Base-by-base conservation (phyloP, 1,284 basidiomycete species). In the Naganishia cerealis region DNA sequence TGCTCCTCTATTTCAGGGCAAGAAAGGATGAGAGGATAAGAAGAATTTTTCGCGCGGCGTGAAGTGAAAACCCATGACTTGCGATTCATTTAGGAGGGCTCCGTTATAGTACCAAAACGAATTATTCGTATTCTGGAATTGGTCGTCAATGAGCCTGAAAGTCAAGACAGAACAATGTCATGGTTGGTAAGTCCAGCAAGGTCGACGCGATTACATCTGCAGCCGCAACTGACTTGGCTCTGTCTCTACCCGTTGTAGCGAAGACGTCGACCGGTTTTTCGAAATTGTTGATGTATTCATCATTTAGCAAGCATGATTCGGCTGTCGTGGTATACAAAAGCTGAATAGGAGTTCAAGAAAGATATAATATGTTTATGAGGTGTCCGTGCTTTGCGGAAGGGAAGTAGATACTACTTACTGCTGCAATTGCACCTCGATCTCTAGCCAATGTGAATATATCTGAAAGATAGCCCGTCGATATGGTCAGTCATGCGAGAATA, bases 391-490 rank as follows among this genome's bases (percentile, higher is more conserved):
- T 9, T 24, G 13, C 26, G 43, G 43, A 7, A 16, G 43, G 43
- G 16, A 48, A 26, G n/a, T 0, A 70, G 13, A 36, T n/a, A 48
- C 13, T 69, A 81, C 86, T 75, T 73, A 90, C 87, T 39, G 89
- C 90, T 53, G 89, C 88, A 33, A 87, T 85, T 0, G 92, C 92
- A 6, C 92, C 92, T 67, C 86, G 82, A 72, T 89, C 86, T 53
- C 85, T 82, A 13, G 90, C 91, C 48, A 91, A 81, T 0, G 90
- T 90, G 78, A 94, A 92, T 63, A 93, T 86, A 77, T 94, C 91
- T 77, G 29, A 66, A 33, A 21, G 29, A 50, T 8, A 24, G 15
- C 16, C 43, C 43, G 46, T 50, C 36, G 3, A 15, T 15, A 53
- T 48, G 48, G 55, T 67, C 54, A 62, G 42, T 12, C 10, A 33